phyloP scores from a whole-genome alignment of 805 yeast species.

The Teunomyces gatunensis region DNA sequence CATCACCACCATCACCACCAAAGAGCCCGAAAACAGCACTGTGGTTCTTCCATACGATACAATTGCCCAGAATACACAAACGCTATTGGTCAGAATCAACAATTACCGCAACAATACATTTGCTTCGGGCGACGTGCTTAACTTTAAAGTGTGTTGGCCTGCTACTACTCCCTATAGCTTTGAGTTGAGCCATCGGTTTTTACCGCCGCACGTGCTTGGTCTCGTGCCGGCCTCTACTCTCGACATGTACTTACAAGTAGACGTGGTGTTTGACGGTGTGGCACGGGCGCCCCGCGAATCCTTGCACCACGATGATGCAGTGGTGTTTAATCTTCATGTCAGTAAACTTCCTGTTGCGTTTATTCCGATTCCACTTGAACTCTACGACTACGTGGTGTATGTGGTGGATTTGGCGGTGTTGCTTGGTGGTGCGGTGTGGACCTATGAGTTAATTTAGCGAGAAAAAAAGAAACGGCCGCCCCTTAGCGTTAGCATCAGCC shows the following conservation, averaged over 20 bases:
- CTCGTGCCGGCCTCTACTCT: neutral
- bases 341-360: slow-evolving; percentile 23
- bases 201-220: slow-evolving; percentile 12
- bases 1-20: slow-evolving; percentile 16
- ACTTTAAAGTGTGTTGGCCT: slow-evolving; percentile 37
- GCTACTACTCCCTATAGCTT: slow-evolving; percentile 30
- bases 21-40: slow-evolving; percentile 1
- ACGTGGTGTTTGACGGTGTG: slow-evolving; percentile 20
- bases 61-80: slow-evolving; percentile 7
- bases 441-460: neutral
- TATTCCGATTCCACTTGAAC: slow-evolving; percentile 34
- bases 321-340: slow-evolving; percentile 24
- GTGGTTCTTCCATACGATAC: slow-evolving; percentile 5
- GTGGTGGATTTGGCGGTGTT: slow-evolving; percentile 20
- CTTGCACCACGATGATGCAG: slow-evolving; percentile 9
- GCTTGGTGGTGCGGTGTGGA: neutral
- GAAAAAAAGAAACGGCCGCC: neutral
- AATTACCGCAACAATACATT: slow-evolving; percentile 30
- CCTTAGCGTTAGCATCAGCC: too few species aligned
- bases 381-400: slow-evolving; percentile 25
- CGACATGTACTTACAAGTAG: slow-evolving; percentile 20
- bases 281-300: slow-evolving; percentile 12
- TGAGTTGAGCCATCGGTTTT: slow-evolving; percentile 20
- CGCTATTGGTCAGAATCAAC: slow-evolving; percentile 30
- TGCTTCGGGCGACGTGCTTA: slow-evolving; percentile 22